These are phyloP conservation scores for Erythrophleum fordii DNA, from an alignment of 306 rosid genomes.

Conservation along the genomic window DNA sequence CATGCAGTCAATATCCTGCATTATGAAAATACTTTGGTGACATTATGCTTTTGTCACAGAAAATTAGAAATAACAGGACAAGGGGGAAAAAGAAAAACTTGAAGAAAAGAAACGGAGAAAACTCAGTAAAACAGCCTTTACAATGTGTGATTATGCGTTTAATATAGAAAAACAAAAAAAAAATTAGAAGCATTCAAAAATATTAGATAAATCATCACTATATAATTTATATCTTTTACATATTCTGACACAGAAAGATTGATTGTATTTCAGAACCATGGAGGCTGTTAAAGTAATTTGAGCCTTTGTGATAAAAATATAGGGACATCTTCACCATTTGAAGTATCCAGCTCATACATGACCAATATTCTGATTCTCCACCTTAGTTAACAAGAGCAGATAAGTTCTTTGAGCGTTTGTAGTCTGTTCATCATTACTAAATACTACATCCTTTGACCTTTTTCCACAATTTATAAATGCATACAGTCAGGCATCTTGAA, in stretches of 20 bases:
- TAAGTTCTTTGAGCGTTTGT: not conserved
- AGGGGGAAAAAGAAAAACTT: not conserved
- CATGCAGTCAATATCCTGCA: slow-evolving; percentile 97
- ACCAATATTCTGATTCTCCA: not conserved
- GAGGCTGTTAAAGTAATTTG: not conserved
- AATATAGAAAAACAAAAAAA: slow-evolving; percentile 3
- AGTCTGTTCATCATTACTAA: not conserved
- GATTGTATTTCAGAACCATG: not conserved
- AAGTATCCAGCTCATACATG: not conserved
- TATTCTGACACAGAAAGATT: not conserved
- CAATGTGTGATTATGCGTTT: not conserved
- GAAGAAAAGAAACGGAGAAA: not conserved
- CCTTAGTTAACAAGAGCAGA: not conserved
- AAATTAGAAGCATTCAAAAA: not conserved
- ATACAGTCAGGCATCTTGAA: not conserved
- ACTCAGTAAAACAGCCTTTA: not conserved
- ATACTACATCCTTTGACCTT: not conserved
- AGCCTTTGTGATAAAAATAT: not conserved
- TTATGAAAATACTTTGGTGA: slow-evolving; percentile 32
- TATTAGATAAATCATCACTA: slow-evolving; percentile 1
- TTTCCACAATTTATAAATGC: not conserved
- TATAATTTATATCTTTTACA: not conserved
- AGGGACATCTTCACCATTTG: not conserved
- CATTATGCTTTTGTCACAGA: slow-evolving; percentile 32
- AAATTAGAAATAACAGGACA: slow-evolving; percentile 2